Base-by-base conservation (phyloP, 1,284 basidiomycete species). In the Apiotrichum sp. region DNA sequence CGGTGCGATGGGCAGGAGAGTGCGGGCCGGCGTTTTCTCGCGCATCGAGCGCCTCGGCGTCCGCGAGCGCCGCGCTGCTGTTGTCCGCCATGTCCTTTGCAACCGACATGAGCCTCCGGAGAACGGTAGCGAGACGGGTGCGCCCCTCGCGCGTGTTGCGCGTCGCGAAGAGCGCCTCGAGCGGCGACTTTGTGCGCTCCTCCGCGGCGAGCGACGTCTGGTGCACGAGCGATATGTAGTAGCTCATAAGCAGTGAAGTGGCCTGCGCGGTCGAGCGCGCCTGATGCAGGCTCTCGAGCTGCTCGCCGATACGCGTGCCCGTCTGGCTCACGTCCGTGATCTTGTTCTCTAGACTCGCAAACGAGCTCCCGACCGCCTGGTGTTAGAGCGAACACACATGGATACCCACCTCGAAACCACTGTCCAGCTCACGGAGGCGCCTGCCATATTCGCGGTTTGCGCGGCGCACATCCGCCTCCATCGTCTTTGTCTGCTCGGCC, bases 321-420 rank as follows among this genome's bases (percentile, higher is more conserved):
- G 93, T 93, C 55, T 91, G 84, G 22, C 93, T 92, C 29, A 99
- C 95, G 68, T 95, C 89, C 53, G 86, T 92, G 80, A 98, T 93
- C 68, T 73, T 85, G 64, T 79, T 83, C 74, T 93, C 90, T 84
- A 93, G 89, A 5, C 83, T 84, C 31, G 83, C 78, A 77, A 93
- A 93, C 0, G 89, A 89, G 61, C 82, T 83, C 8, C 87, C 86
- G 32, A 92, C 89, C 43, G 84, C 82, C 89, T 93, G 65, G 34
- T n/a, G 31, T 50, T 29, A 45, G 49, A 22, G 31, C 29, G 45
- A 8, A 32, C 46, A 6, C 35, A 3, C 6, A 22, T n/a, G 8
- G 8, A 2, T 3, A 60, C 70, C 36, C 45, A 73, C 91, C 78
- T 95, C 91, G 69, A 98, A 98, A 2, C 91, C 91, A 50, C 86